Base-by-base conservation (phyloP, 495 filamentous ascomycete species). In the Collariella sp. region DNA sequence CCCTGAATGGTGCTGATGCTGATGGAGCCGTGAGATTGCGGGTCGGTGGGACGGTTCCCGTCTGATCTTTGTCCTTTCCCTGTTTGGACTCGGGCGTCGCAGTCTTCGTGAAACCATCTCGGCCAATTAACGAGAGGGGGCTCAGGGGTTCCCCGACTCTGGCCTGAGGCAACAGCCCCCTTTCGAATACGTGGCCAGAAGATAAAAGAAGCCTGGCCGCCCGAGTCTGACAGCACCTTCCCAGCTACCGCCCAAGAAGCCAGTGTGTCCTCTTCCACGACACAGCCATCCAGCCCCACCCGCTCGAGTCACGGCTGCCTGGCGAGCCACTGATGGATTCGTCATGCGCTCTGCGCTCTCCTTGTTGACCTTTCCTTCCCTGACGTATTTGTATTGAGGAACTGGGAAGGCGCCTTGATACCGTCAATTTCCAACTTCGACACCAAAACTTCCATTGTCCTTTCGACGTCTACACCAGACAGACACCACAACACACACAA, bases 371-470 rank as follows among this genome's bases (percentile, higher is more conserved):
- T 45, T 52, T 56, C n/a, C 23, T 40, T 38, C 16, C 50, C 43
- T 53, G 60, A 65, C 62, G 34, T 71, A 70, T 62, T 68, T 54
- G 69, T 71, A 70, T 65, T 57, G 69, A 69, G 67, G 67, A 67
- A 61, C 60, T 66, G 62, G 66, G 69, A 72, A 69, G 69, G 65
- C 70, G 63, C 69, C 72, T 75, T 64, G 56, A 50, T 70, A 67
- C 65, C 46, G 57, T 58, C 59, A 59, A 58, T 41, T 1, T 38
- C 38, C 46, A 34, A 19, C n/a, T n/a, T n/a, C n/a, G n/a, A n/a
- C n/a, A n/a, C n/a, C 55, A 54, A 57, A 43, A 38, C 49, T 19
- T 7, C 51, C 26, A 31, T 34, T 24, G 41, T 39, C 16, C 5
- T 34, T 48, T 46, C 41, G 44, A 13, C 9, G 36, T 31, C n/a